A percentile compares a stretch with the other conserved stretches of the same genome.
phyloP scores from a whole-genome alignment of 176 grass and related monocot species.

The Microstegium vimineum region DNA sequence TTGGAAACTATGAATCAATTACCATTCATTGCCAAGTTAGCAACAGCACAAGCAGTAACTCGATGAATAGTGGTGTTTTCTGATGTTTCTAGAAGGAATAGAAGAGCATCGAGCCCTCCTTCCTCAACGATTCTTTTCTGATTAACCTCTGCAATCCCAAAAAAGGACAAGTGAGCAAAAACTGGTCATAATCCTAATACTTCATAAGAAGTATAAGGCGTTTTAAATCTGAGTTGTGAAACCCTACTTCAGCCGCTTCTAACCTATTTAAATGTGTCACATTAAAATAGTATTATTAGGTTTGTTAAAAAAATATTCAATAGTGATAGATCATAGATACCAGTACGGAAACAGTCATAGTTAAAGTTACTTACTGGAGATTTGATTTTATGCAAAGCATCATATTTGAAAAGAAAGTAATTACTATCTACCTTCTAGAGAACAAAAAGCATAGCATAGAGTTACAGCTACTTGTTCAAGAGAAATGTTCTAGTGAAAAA shows the following conservation, averaged over 20 bases:
- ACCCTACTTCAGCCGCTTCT: not conserved
- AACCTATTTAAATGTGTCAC: not conserved
- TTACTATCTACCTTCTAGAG: not conserved
- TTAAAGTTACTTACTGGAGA: not conserved
- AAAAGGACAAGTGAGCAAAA: conserved; percentile 1
- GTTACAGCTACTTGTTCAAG: not conserved
- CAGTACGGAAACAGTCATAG: not conserved
- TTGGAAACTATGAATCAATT: conserved; percentile 23
- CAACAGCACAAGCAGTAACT: conserved; percentile 85
- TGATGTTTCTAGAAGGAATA: conserved; percentile 84
- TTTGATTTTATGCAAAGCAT: not conserved
- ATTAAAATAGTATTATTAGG: not conserved
- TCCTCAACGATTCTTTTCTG: conserved; percentile 84
- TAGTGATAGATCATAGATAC: not conserved
- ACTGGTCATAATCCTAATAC: not conserved
- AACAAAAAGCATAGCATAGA: conserved; percentile 18
- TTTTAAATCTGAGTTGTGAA: not conserved
- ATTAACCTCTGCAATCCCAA: conserved; percentile 68
- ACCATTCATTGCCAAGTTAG: conserved; percentile 99
- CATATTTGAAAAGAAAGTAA: not conserved
- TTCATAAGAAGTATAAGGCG: not conserved
- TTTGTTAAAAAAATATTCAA: not conserved
- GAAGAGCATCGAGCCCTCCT: conserved; percentile 85
- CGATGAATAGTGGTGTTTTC: conserved; percentile 80
- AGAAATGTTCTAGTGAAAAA: not conserved